These are phyloP conservation scores for Populus ilicifolia DNA, from an alignment of 345 rosid species.

Conservation along the genomic window DNA sequence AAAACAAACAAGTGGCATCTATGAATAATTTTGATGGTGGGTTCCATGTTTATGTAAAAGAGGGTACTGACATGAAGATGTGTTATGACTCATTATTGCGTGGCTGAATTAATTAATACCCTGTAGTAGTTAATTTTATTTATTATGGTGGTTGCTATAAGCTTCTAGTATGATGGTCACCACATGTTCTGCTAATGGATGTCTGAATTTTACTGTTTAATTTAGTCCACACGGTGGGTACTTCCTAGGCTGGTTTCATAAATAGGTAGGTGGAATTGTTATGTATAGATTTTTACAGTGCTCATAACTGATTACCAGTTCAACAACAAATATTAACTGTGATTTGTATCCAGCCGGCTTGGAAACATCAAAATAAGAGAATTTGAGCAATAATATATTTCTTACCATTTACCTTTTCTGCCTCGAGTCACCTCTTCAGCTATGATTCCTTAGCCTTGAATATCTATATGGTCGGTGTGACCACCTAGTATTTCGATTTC, in stretches of 20 bases:
- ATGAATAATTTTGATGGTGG: background rate
- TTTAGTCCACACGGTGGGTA: background rate
- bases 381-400: background rate
- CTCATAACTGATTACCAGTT: background rate
- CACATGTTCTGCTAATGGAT: background rate
- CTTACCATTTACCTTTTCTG: background rate
- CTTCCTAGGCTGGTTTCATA: background rate
- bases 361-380: background rate
- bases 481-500: background rate
- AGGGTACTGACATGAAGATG: background rate
- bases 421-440: background rate
- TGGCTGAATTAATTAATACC: background rate
- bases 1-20: too few relatives aligned
- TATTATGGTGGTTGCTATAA: too few relatives aligned
- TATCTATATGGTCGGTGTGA: too few relatives aligned
- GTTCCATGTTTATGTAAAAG: background rate
- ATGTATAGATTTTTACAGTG: slow-evolving; percentile 4
- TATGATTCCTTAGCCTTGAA: background rate
- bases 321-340: background rate
- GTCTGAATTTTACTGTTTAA: background rate
- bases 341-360: background rate
- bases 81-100: background rate
- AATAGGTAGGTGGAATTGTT: background rate
- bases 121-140: background rate
- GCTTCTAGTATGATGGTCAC: background rate